Percentiles rank a stretch among this genome's conserved stretches.
phyloP scores from a whole-genome alignment of 2,329 filamentous ascomycete genomes.

The Bretziella fagacearum region DNA sequence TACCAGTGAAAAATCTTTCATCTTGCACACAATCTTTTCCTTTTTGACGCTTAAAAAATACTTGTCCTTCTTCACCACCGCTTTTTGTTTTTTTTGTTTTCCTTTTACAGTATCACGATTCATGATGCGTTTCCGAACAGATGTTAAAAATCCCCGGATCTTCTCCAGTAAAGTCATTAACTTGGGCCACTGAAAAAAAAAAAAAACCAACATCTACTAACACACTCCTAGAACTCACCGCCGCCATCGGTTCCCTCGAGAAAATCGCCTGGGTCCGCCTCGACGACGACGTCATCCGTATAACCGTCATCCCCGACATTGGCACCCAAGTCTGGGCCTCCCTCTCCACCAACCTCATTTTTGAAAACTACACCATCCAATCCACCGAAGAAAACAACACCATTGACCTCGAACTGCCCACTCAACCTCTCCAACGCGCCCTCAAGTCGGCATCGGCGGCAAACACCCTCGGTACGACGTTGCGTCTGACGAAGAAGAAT shows the following conservation, averaged over 20 bases:
- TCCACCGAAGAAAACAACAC: slow-evolving; percentile 69
- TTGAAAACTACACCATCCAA: slow-evolving; percentile 69
- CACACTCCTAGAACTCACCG: slow-evolving; percentile 39
- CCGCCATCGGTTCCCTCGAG: slow-evolving; percentile 48
- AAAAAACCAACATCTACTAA: not conserved
- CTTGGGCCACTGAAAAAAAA: too few relatives aligned
- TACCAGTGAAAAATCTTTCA: too few relatives aligned
- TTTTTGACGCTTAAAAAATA: too few relatives aligned
- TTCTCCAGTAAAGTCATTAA: too few relatives aligned
- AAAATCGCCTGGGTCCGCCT: slow-evolving; percentile 85
- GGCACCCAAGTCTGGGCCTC: slow-evolving; percentile 91
- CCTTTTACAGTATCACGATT: not conserved
- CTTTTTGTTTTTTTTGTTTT: too few relatives aligned
- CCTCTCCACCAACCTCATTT: slow-evolving; percentile 62
- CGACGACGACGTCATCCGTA: slow-evolving; percentile 71
- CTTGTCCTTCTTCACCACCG: too few relatives aligned
- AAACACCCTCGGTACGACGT: slow-evolving; percentile 61
- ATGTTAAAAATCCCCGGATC: slow-evolving; percentile 47
- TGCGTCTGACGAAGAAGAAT: slow-evolving; percentile 87
- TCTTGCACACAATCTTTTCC: too few relatives aligned
- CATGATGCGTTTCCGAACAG: slow-evolving; percentile 49
- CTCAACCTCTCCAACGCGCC: slow-evolving; percentile 77
- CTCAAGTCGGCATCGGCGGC: slow-evolving; percentile 59
- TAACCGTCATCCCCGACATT: slow-evolving; percentile 88
- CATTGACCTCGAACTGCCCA: slow-evolving; percentile 89